Evolutionary conservation across 306 rosid species (phyloP).

Genomic region (Lathyrus aphaca): DNA sequence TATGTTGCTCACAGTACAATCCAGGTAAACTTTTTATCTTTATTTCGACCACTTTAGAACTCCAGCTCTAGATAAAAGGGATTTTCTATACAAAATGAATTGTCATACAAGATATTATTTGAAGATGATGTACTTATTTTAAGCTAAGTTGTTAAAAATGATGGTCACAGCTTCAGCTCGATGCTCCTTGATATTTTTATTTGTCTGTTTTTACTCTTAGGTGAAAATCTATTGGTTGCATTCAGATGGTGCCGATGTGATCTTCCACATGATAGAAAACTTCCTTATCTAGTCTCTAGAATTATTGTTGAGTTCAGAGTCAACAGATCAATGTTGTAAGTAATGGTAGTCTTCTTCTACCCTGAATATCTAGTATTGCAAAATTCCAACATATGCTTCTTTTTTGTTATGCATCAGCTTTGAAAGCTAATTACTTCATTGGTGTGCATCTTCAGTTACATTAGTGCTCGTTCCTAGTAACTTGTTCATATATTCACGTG

Average conservation of each 20-base stretch:
- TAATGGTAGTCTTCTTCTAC: slow-evolving; percentile 32
- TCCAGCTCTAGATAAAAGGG: slow-evolving; percentile 1
- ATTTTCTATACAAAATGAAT: not conserved
- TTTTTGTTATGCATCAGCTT: slow-evolving; percentile 42
- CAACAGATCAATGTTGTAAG: slow-evolving; percentile 37
- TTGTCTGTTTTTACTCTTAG: slow-evolving; percentile 50
- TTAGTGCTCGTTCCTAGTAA: not conserved
- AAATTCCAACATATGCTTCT: slow-evolving; percentile 21
- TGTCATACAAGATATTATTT: slow-evolving; percentile 6
- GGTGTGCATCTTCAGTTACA: slow-evolving; percentile 21
- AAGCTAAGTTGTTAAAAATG: slow-evolving; percentile 6
- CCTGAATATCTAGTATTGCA: slow-evolving; percentile 30
- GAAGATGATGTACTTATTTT: slow-evolving; percentile 14
- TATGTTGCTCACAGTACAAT: slow-evolving; percentile 91
- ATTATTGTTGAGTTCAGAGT: slow-evolving; percentile 15
- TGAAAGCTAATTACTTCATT: slow-evolving; percentile 26
- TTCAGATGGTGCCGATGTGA: slow-evolving; percentile 96
- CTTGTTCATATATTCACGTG: slow-evolving; percentile 31
- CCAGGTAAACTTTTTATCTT: slow-evolving; percentile 63
- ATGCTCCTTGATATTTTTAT: slow-evolving; percentile 18
- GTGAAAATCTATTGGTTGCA: slow-evolving; percentile 89
- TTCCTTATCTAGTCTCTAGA: slow-evolving; percentile 69
- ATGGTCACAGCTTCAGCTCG: slow-evolving; percentile 21
- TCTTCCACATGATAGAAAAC: slow-evolving; percentile 84
- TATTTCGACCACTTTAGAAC: not conserved